Evolutionary conservation across 2,329 filamentous ascomycete species (phyloP).

Genomic region (Cordyceps cicadae): DNA sequence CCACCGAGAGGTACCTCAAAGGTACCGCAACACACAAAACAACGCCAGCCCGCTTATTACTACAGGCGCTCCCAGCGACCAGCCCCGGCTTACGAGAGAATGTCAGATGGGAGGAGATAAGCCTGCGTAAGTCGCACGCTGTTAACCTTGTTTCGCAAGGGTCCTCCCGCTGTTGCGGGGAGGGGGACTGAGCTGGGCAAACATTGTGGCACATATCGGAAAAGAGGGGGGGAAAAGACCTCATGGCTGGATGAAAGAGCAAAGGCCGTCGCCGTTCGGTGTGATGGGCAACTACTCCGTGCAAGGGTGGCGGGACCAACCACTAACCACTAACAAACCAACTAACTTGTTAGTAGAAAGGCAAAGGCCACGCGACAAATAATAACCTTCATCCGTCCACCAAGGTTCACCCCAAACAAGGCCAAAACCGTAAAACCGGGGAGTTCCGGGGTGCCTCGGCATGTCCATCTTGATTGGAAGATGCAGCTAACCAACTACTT

Average conservation of each 20-base stretch:
- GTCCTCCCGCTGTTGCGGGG: neutral
- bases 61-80: conserved; percentile 6
- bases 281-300: neutral
- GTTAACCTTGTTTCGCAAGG: neutral
- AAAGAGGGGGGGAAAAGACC: neutral
- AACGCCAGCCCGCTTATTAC: conserved; percentile 5
- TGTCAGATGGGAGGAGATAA: conserved; percentile 5
- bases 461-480: neutral
- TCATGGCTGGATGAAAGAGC: no score
- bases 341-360: neutral
- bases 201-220: neutral
- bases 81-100: conserved; percentile 10
- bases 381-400: neutral
- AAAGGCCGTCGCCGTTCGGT: neutral
- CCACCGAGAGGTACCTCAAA: neutral
- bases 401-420: neutral
- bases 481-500: neutral
- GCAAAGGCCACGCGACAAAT: neutral
- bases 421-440: neutral
- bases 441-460: neutral
- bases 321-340: neutral
- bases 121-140: conserved; percentile 6
- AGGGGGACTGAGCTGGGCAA: neutral
- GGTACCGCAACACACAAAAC: conserved; percentile 2
- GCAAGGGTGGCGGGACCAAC: neutral